A percentile compares a stretch with the other conserved stretches of the same genome.
phyloP scores from a whole-genome alignment of 345 rosid genomes.

The Brassica cretica region DNA sequence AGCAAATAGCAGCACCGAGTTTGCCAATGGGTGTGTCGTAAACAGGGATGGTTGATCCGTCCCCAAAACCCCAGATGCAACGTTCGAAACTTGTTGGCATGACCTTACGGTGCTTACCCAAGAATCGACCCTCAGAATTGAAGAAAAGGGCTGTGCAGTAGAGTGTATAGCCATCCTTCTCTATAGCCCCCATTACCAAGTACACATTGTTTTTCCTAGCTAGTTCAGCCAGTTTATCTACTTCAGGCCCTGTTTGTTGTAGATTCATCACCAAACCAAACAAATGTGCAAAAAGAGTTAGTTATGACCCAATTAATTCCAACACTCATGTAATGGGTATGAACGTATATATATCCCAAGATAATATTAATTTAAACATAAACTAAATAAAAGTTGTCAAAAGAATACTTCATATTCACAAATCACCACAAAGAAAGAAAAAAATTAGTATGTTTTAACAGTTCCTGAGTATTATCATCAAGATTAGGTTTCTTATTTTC shows the following conservation, averaged over 20 bases:
- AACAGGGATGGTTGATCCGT: neutral
- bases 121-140: neutral
- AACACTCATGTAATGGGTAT: neutral
- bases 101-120: neutral
- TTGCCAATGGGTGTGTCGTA: neutral
- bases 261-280: neutral
- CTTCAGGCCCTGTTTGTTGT: neutral
- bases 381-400: neutral
- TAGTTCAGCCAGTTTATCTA: neutral
- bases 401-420: neutral
- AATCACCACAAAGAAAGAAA: neutral
- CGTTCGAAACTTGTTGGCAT: neutral
- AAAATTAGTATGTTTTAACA: neutral
- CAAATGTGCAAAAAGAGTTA: neutral
- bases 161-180: neutral
- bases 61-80: neutral
- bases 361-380: too few species aligned
- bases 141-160: neutral
- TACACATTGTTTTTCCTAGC: neutral
- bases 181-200: conserved; percentile 2
- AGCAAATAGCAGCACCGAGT: conserved; percentile 1
- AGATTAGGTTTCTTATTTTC: neutral
- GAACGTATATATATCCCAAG: neutral
- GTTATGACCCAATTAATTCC: neutral
- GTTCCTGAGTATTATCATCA: too few species aligned